phyloP scores from a whole-genome alignment of 116 monocot species.

The Papilionanthe hybrid region DNA sequence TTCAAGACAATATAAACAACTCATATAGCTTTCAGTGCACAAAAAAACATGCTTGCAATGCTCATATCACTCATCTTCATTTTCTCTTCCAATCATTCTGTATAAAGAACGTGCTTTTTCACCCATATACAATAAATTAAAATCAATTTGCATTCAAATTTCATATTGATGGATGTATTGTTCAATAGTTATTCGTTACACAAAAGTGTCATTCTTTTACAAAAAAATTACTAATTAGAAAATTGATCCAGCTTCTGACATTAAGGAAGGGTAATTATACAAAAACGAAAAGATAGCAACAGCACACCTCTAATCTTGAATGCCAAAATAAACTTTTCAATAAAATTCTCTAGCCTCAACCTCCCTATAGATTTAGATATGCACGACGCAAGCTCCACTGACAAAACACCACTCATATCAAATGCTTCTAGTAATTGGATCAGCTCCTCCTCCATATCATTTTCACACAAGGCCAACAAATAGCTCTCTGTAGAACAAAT shows the following conservation, averaged over 20 bases:
- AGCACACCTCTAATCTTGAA: slow-evolving; percentile 51
- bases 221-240: neutral
- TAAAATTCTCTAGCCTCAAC: slow-evolving; percentile 40
- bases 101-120: neutral
- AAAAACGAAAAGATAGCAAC: neutral
- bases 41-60: neutral
- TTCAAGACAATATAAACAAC: neutral
- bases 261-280: neutral
- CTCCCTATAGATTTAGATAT: slow-evolving; percentile 71
- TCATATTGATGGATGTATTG: neutral
- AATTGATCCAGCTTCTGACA: neutral
- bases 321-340: slow-evolving; percentile 42
- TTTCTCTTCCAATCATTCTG: neutral
- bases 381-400: slow-evolving; percentile 25
- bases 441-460: slow-evolving; percentile 69
- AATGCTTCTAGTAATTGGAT: slow-evolving; percentile 46
- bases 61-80: neutral
- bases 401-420: slow-evolving; percentile 51
- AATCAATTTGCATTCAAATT: neutral
- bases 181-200: neutral
- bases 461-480: slow-evolving; percentile 81
- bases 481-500: slow-evolving; percentile 58
- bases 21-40: neutral
- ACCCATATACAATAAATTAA: neutral
- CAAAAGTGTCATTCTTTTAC: neutral